A percentile compares a stretch with the other conserved stretches of the same genome.
phyloP scores from a whole-genome alignment of 2,329 filamentous ascomycete species.

The Fusarium sarcochroum region DNA sequence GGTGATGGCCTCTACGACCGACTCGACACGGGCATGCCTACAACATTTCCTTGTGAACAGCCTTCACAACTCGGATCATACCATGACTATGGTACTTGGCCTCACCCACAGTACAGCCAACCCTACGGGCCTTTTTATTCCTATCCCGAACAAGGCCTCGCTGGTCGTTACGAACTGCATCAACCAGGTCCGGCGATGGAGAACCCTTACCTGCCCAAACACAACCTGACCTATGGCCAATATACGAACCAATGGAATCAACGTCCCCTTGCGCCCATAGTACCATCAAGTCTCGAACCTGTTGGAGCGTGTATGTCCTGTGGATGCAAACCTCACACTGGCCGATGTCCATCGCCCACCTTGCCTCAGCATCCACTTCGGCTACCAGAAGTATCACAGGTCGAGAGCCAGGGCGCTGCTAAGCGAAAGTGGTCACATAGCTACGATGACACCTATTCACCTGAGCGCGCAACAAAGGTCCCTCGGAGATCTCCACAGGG shows the following conservation, averaged over 20 bases:
- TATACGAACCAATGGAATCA: background rate
- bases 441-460: background rate
- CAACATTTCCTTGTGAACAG: background rate
- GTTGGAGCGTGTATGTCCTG: background rate
- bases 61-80: background rate
- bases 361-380: background rate
- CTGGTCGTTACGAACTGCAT: background rate
- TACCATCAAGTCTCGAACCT: background rate
- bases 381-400: background rate
- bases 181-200: background rate
- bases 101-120: background rate
- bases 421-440: background rate
- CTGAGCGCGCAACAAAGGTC: background rate
- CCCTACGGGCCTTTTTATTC: background rate
- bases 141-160: constrained; percentile 1
- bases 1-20: background rate
- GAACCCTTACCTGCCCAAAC: background rate
- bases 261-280: background rate
- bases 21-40: background rate
- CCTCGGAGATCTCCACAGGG: background rate
- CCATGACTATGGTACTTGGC: too few relatives aligned
- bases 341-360: background rate
- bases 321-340: background rate
- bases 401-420: background rate
- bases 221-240: too few relatives aligned